Evolutionary conservation across 148 eudicot species (phyloP).

Genomic region (Heliosperma pusillum): DNA sequence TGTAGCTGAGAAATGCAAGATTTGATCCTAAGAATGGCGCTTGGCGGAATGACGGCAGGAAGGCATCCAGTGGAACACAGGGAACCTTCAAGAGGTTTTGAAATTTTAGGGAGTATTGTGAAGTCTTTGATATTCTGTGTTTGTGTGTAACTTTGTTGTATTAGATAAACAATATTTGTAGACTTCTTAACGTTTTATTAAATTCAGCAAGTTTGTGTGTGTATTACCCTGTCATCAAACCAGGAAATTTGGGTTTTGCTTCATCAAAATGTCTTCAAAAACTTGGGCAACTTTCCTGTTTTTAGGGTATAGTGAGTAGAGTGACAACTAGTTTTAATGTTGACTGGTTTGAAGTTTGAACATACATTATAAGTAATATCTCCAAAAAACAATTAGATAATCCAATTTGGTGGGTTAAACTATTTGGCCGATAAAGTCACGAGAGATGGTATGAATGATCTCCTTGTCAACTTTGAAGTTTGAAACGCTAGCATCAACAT

Average conservation of each 20-base stretch:
- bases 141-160: conserved; percentile 24
- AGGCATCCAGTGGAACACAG: conserved; percentile 29
- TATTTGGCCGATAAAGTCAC: no score
- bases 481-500: no score
- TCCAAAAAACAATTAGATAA: no score
- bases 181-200: conserved; percentile 12
- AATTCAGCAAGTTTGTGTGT: conserved; percentile 27
- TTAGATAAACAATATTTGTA: conserved; percentile 24
- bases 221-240: conserved; percentile 14
- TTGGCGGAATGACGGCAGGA: neutral
- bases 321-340: neutral
- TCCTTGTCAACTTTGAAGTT: no score
- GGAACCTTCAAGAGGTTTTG: conserved; percentile 35
- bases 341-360: neutral
- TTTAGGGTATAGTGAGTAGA: neutral
- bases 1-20: conserved; percentile 24
- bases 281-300: neutral
- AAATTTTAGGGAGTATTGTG: conserved; percentile 22
- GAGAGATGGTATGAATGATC: no score
- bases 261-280: neutral
- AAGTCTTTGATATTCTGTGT: conserved; percentile 17
- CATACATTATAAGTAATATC: no score
- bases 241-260: neutral
- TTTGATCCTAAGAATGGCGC: conserved; percentile 13
- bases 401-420: no score